phyloP scores from a whole-genome alignment of 148 eudicot species.

The Euryodendron excelsum region DNA sequence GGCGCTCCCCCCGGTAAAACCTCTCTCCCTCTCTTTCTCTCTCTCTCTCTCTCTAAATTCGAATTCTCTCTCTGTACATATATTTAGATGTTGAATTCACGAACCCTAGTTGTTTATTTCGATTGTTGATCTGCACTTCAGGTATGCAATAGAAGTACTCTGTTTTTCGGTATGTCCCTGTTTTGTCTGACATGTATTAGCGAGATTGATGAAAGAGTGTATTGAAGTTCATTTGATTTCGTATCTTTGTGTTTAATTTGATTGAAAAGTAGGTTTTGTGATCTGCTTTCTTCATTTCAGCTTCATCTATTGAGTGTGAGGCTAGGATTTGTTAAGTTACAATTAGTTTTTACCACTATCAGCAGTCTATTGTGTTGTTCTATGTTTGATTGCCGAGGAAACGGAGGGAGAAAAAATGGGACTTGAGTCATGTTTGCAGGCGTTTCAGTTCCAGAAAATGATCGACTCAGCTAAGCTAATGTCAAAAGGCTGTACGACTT shows the following conservation, averaged over 20 bases:
- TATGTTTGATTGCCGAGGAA: neutral
- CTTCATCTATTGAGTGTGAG: neutral
- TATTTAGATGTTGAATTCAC: neutral
- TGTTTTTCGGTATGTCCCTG: neutral
- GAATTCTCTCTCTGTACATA: neutral
- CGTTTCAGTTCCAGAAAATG: neutral
- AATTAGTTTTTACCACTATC: neutral
- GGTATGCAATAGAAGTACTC: neutral
- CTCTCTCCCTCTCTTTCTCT: constrained; percentile 6
- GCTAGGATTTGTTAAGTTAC: neutral
- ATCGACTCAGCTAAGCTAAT: neutral
- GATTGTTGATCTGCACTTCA: neutral
- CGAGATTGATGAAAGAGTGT: neutral
- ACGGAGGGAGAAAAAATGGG: too few relatives aligned
- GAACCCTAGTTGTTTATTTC: neutral
- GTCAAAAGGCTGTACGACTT: neutral
- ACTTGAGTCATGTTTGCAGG: neutral
- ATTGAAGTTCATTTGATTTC: neutral
- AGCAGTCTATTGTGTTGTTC: neutral
- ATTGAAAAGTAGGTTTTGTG: neutral
- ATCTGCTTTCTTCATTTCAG: neutral
- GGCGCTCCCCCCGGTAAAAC: constrained; percentile 29
- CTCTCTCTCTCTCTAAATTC: neutral
- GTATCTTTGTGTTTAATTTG: neutral
- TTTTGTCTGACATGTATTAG: neutral